These are phyloP conservation scores for carrot (Daucus carota) DNA, from an alignment of 129 eudicot species.

Conservation along the genomic window DNA sequence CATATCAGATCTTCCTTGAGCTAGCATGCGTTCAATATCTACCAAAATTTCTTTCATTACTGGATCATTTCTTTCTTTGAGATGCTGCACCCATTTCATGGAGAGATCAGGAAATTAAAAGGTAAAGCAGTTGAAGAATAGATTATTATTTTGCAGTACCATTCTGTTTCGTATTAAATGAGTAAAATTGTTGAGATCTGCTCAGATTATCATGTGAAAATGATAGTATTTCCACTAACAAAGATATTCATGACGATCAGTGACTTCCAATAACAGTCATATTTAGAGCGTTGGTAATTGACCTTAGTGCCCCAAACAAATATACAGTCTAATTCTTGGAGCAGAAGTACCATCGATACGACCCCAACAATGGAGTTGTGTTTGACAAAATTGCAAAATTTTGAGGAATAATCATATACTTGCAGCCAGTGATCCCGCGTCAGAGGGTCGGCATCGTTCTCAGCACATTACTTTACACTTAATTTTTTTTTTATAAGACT, in stretches of 20 bases:
- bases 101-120: conserved; percentile 3
- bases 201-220: neutral
- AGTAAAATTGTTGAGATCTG: neutral
- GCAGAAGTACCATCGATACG: neutral
- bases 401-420: neutral
- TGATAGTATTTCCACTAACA: neutral
- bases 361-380: neutral
- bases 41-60: conserved; percentile 43
- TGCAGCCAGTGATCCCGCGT: no score
- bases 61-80: conserved; percentile 51
- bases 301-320: neutral
- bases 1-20: conserved; percentile 71
- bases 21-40: conserved; percentile 66
- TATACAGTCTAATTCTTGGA: neutral
- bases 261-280: neutral
- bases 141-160: neutral
- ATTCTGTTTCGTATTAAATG: neutral
- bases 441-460: no score
- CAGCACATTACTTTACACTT: no score
- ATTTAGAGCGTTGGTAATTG: neutral
- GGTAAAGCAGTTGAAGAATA: neutral
- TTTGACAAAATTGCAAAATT: neutral
- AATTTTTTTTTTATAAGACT: no score
- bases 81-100: conserved; percentile 32
- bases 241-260: neutral